Evolutionary conservation across 1,284 basidiomycete species (phyloP).

Genomic region (Retiboletus flavoniger): DNA sequence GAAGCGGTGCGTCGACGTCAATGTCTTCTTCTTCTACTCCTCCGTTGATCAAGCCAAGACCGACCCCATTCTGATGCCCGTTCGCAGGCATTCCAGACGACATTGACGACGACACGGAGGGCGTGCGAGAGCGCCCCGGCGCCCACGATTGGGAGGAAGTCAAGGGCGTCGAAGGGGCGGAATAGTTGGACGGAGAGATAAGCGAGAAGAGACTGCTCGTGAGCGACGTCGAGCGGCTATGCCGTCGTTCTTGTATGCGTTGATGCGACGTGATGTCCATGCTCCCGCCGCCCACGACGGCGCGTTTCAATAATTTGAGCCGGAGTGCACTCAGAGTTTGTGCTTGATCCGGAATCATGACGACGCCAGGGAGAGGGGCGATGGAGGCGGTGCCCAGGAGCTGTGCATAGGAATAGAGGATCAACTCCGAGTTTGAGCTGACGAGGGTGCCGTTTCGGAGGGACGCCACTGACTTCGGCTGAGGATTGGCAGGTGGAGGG

Average conservation of each 20-base stretch:
- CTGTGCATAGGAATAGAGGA: slow-evolving; percentile 88
- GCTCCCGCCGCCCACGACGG: slow-evolving; percentile 68
- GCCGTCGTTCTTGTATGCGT: slow-evolving; percentile 35
- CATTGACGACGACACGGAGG: slow-evolving; percentile 21
- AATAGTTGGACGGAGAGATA: slow-evolving; percentile 41
- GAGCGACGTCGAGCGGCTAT: slow-evolving; percentile 53
- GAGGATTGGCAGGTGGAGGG: slow-evolving; percentile 30
- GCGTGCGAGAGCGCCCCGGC: slow-evolving; percentile 18
- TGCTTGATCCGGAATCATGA: slow-evolving; percentile 40
- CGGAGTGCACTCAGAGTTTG: slow-evolving; percentile 49
- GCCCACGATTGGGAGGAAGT: slow-evolving; percentile 30
- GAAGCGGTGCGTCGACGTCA: slow-evolving; percentile 68
- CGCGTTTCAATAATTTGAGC: slow-evolving; percentile 46
- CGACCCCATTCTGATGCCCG: slow-evolving; percentile 17
- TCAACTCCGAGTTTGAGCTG: slow-evolving; percentile 56
- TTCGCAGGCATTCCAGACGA: slow-evolving; percentile 3
- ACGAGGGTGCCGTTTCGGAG: slow-evolving; percentile 43
- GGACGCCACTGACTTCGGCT: slow-evolving; percentile 13
- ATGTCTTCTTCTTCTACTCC: slow-evolving; percentile 44
- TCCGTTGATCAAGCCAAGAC: slow-evolving; percentile 24
- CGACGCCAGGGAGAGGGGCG: slow-evolving; percentile 34
- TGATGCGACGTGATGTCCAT: slow-evolving; percentile 63
- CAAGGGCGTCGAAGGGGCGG: slow-evolving; percentile 25
- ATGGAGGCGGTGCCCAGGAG: slow-evolving; percentile 65
- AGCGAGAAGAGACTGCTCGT: slow-evolving; percentile 57